phyloP scores from a whole-genome alignment of 176 grass and related monocot species.

The Zea mays region DNA sequence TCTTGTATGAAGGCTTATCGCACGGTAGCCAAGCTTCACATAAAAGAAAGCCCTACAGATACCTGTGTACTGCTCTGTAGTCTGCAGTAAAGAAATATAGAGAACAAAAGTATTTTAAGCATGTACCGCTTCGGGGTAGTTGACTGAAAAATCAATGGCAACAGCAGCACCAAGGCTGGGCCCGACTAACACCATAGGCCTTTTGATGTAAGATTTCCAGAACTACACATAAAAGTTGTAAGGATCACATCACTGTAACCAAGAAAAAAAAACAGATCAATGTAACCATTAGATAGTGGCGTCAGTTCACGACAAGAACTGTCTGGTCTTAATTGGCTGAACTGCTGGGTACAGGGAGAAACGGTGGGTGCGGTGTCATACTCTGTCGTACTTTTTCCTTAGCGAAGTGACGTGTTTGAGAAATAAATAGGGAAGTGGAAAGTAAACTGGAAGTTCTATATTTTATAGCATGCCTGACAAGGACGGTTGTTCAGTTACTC shows the following conservation, averaged over 20 bases:
- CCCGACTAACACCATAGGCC: slow-evolving; percentile 87
- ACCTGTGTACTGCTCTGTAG: not conserved
- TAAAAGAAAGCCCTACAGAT: not conserved
- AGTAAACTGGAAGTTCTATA: not conserved
- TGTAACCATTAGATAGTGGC: not conserved
- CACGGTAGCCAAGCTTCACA: slow-evolving; percentile 6
- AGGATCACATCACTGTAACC: slow-evolving; percentile 1
- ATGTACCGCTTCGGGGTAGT: slow-evolving; percentile 74
- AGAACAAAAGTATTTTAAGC: slow-evolving; percentile 25
- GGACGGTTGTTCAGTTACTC: not conserved
- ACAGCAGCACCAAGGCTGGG: slow-evolving; percentile 91
- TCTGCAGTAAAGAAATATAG: slow-evolving; percentile 17
- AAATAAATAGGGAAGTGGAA: not conserved
- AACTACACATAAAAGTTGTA: slow-evolving; percentile 50
- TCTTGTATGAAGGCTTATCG: slow-evolving; percentile 3
- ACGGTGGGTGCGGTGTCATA: not conserved
- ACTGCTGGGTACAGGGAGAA: not conserved
- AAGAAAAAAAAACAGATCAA: slow-evolving; percentile 6
- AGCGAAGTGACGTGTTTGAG: not conserved
- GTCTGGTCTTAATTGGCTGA: not conserved
- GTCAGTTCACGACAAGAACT: not conserved
- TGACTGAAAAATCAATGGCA: slow-evolving; percentile 85
- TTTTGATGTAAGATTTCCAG: slow-evolving; percentile 87
- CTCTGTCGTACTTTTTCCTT: not conserved
- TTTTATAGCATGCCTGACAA: slow-evolving; percentile 5